These are phyloP conservation scores for Hypoxylon lienhwacheense DNA, from an alignment of 495 filamentous ascomycete genomes.

Conservation along the genomic window DNA sequence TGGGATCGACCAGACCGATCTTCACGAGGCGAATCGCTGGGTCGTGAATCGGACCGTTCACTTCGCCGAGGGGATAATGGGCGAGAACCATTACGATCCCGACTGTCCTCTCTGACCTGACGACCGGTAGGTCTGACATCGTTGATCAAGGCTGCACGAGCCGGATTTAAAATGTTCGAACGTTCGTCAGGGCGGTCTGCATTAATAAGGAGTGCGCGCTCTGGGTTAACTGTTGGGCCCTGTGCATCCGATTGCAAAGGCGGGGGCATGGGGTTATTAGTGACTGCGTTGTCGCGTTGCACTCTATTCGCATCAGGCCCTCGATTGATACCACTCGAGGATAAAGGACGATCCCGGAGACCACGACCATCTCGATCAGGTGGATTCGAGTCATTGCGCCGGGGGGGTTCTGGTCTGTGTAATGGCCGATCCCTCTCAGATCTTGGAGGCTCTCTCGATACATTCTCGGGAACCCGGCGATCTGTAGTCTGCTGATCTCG, in stretches of 20 bases:
- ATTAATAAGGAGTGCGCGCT: conserved; percentile 47
- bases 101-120: conserved; percentile 47
- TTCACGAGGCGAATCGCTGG: conserved; percentile 48
- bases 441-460: conserved; percentile 34
- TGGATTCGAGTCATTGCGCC: conserved; percentile 39
- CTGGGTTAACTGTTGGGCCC: conserved; percentile 49
- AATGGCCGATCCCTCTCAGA: conserved; percentile 38
- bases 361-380: conserved; percentile 45
- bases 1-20: conserved; percentile 47
- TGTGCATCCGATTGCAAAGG: conserved; percentile 41
- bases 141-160: conserved; percentile 57
- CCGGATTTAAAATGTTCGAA: conserved; percentile 53
- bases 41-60: conserved; percentile 43
- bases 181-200: conserved; percentile 43
- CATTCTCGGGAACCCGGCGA: conserved; percentile 32
- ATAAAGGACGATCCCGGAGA: conserved; percentile 40
- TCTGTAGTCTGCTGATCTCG: conserved; percentile 34
- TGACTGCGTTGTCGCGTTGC: conserved; percentile 35
- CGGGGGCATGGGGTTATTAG: conserved; percentile 38
- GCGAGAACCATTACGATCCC: conserved; percentile 50
- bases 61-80: conserved; percentile 55
- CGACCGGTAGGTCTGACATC: conserved; percentile 43
- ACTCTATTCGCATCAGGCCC: conserved; percentile 39
- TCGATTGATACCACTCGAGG: conserved; percentile 19
- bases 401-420: conserved; percentile 40